A percentile compares a stretch with the other conserved stretches of the same genome.
Evolutionary conservation across 495 filamentous ascomycete species (phyloP).

Genomic region (Tuber borchii): DNA sequence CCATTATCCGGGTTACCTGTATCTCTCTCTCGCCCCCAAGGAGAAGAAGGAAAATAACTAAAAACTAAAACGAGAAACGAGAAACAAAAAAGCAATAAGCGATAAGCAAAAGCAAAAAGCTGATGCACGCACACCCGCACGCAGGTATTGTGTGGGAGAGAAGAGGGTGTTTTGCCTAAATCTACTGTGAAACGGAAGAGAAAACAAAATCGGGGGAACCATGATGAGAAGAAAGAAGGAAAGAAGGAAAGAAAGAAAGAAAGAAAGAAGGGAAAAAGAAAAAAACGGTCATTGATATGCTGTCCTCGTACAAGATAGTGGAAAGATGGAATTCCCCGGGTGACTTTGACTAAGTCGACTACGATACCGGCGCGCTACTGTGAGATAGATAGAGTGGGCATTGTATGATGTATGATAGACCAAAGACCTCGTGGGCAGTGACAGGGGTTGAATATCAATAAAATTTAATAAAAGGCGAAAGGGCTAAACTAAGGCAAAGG

Average conservation of each 20-base stretch:
- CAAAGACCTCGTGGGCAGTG: no score
- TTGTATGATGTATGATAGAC: no score
- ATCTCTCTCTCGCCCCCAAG: not conserved
- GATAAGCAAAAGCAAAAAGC: not conserved
- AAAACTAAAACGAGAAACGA: not conserved
- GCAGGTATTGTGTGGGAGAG: not conserved
- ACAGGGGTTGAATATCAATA: no score
- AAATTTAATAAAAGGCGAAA: no score
- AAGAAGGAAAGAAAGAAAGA: not conserved
- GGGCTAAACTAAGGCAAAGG: no score
- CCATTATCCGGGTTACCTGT: not conserved
- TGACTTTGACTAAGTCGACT: not conserved
- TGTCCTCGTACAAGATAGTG: not conserved
- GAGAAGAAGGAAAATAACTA: not conserved
- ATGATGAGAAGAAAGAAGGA: not conserved
- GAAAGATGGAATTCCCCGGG: not conserved
- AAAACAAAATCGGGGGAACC: not conserved
- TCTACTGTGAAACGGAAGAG: not conserved
- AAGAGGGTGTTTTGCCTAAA: not conserved
- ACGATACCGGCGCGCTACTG: no score
- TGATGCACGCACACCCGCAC: not conserved
- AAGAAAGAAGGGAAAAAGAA: not conserved
- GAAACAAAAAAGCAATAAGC: not conserved
- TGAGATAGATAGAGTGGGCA: no score
- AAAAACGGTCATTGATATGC: not conserved